Conservation (phyloP, 805 yeast genomes). For the Candida easanensis region DNA sequence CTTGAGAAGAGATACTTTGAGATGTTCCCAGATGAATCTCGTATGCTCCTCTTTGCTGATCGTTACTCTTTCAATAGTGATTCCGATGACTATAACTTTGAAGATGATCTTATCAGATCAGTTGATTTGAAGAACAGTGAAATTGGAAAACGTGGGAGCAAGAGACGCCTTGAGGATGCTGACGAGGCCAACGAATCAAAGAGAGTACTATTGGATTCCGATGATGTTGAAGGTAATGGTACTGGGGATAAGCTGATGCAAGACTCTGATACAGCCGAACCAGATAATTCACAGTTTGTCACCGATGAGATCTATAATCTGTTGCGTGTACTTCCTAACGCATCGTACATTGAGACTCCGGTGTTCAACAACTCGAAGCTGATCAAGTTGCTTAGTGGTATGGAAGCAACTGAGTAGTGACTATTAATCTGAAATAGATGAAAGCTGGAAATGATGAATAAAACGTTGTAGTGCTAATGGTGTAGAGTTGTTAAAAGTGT, state of each 20-base stretch:
- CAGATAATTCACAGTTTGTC: slow-evolving; percentile 20
- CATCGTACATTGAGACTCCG: slow-evolving; percentile 50
- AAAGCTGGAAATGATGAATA: no score
- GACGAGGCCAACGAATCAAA: background rate
- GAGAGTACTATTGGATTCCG: background rate
- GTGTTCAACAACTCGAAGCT: slow-evolving; percentile 54
- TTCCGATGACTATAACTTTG: slow-evolving; percentile 13
- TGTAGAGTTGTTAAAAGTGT: no score
- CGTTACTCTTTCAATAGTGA: slow-evolving; percentile 33
- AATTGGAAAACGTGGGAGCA: background rate
- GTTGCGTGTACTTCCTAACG: slow-evolving; percentile 54
- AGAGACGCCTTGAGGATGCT: slow-evolving; percentile 8
- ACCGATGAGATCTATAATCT: slow-evolving; percentile 47
- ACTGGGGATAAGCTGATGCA: slow-evolving; percentile 1
- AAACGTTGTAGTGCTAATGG: no score
- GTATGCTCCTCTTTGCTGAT: slow-evolving; percentile 34
- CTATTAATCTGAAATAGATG: no score
- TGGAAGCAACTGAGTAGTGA: background rate
- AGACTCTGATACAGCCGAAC: background rate
- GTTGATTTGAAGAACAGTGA: slow-evolving; percentile 26
- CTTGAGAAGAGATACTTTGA: slow-evolving; percentile 66
- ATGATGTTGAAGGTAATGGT: background rate
- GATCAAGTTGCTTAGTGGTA: slow-evolving; percentile 15
- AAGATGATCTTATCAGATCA: slow-evolving; percentile 25
- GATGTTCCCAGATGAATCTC: slow-evolving; percentile 58